Evolutionary conservation across 2,329 filamentous ascomycete genomes (phyloP).

Genomic region (Penicillium sp.): DNA sequence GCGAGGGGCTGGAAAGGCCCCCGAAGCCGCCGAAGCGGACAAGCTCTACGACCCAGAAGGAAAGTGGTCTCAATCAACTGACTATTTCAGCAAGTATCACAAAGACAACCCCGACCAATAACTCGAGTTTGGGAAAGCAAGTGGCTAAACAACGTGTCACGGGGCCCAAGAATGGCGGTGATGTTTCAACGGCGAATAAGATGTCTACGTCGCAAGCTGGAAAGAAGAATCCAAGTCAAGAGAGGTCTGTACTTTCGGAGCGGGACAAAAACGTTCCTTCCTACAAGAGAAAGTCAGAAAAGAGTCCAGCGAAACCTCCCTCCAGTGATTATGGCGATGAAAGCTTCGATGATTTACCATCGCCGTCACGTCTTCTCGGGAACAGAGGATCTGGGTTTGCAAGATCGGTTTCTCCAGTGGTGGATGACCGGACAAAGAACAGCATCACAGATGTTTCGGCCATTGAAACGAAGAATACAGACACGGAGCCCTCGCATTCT

Average conservation of each 20-base stretch:
- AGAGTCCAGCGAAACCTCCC: slow-evolving; percentile 5
- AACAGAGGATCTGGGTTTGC: not conserved
- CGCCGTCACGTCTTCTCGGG: slow-evolving; percentile 31
- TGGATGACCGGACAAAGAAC: not conserved
- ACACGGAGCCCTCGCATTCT: not conserved
- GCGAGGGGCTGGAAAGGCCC: slow-evolving; percentile 67
- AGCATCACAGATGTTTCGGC: not conserved
- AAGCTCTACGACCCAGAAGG: slow-evolving; percentile 17
- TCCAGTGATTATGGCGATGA: slow-evolving; percentile 39
- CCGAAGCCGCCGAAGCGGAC: slow-evolving; percentile 43
- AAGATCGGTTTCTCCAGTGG: not conserved
- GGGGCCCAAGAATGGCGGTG: not conserved
- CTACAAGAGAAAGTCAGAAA: not conserved
- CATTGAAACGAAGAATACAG: not conserved
- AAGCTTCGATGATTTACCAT: slow-evolving; percentile 40
- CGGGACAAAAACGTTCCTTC: not conserved
- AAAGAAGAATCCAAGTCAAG: not conserved
- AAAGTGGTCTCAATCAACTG: slow-evolving; percentile 30
- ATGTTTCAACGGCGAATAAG: not conserved
- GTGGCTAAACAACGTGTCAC: not conserved
- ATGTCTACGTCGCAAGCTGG: not conserved
- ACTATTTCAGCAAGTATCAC: slow-evolving; percentile 31
- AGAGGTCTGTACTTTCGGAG: not conserved
- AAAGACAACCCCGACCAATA: slow-evolving; percentile 19
- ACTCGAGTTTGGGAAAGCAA: slow-evolving; percentile 5